Evolutionary conservation across 2,329 filamentous ascomycete species (phyloP), one percentile per base, ranked within the genome.

Genomic region (Myotisia sp.): DNA sequence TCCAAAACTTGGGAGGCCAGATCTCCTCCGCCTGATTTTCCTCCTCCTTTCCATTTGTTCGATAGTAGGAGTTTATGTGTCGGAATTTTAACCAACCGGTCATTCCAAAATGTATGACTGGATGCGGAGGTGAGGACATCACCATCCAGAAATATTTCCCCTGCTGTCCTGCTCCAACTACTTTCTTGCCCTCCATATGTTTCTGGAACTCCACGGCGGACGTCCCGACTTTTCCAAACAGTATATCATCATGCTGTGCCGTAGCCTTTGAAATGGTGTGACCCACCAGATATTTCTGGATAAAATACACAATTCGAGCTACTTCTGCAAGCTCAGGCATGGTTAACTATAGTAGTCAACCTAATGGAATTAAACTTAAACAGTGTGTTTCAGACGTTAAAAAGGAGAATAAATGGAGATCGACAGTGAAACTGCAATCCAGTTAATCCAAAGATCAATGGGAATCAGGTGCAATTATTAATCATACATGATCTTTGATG

Each of bases 131-230:
- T 6, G 70, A 68, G 17, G 71, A 69, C 71, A 82, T 80, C 23
- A 83, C 76, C 14, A 95, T 65, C 67, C 90, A 98, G 55, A 98
- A 95, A 53, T 95, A 95, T 68, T 95, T 98, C 6, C 90, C 90
- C 54, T 94, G 90, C 39, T 80, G 84, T 3, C 80, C 81, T 3
- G 80, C 81, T 35, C 67, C 70, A 26, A 70, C 47, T 20, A 79
- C 74, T 50, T 74, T 83, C 49, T 80, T 87, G 3, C 83, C 84
- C 3, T 68, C 68, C 50, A 94, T 64, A 1, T 79, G 75, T 36
- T 72, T 68, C 46, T 81, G 66, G 42, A 98, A 85, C 19, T 77
- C 79, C 0, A 71, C 56, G 1, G 78, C 82, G 12, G 71, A 82
- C 0, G 81, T 92, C 19, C 86, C 85, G 13, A 76, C 85, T 58